Evolutionary conservation across 2,329 filamentous ascomycete genomes (phyloP), one percentile per base, ranked within the genome.

Genomic region (Amylocarpus encephaloides): DNA sequence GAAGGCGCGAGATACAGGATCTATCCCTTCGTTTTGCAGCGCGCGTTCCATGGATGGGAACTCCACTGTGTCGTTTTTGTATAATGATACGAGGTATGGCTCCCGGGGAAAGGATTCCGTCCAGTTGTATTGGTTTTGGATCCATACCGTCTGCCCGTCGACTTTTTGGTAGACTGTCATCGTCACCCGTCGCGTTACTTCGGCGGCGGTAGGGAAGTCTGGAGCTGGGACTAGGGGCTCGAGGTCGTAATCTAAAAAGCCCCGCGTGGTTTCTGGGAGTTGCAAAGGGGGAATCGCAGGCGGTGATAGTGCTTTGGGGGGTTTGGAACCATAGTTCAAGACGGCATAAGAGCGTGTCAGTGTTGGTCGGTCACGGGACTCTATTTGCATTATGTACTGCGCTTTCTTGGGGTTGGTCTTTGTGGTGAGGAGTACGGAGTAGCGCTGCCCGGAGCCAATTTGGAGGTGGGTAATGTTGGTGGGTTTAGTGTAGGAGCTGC

Each of bases 371-470:
- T 46, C 44, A 19, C 44, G 44, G 6, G 34, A 29, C 18, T 46
- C 44, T 2, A 46, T n/a, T 46, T 46, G 44, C 7, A 46, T 4
- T 9, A 29, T 16, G 44, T 46, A 46, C 9, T 18, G 30, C n/a
- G 32, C 11, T 16, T 46, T 46, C 30, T 63, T 60, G 0, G 62
- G 55, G 2, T 53, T 50, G 0, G 60, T 44, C 43, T 75, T 76
- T 2, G 76, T 71, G 9, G 64, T 64, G 13, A 80, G 64, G 1
- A 79, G 65, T 0, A 73, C 65, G 43, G 70, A 71, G 61, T 72
- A 79, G 5, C 77, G 71, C 54, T 79, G 76, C 1, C 77, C 77
- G 11, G 67, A 62, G 6, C 64, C 67, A 2, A 79, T 61, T 57
- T 78, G 75, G 36, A 79, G 62, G 51, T 71, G 70, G 10, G 64